Percentiles rank a stretch among this genome's conserved stretches.
phyloP scores from a whole-genome alignment of 805 yeast genomes.

The Sugiyamaella mastotermitis region DNA sequence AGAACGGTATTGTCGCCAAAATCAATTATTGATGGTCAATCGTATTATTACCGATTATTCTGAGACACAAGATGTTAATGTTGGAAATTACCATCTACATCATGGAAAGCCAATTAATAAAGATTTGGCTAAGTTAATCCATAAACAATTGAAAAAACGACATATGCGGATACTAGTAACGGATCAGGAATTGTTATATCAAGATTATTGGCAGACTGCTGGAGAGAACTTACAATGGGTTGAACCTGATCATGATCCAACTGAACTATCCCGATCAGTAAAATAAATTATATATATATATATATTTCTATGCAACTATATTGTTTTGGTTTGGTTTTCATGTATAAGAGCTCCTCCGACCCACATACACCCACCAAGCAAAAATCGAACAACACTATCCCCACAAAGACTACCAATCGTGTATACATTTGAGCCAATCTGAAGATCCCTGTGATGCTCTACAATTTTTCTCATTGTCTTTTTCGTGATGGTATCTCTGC shows the following conservation, averaged over 20 bases:
- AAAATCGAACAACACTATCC: constrained; percentile 27
- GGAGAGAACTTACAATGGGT: constrained; percentile 85
- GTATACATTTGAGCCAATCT: constrained; percentile 17
- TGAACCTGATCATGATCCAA: constrained; percentile 88
- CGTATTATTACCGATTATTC: constrained; percentile 21
- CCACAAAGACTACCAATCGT: constrained; percentile 29
- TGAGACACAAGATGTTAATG: constrained; percentile 12
- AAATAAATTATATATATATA: neutral
- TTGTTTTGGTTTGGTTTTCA: neutral
- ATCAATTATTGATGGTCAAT: constrained; percentile 18
- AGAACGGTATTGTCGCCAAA: no score
- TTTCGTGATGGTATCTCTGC: constrained; percentile 7
- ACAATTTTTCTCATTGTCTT: constrained; percentile 9
- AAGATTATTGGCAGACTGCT: constrained; percentile 80
- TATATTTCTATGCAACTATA: constrained; percentile 1
- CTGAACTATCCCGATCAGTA: constrained; percentile 38
- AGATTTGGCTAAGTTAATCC: constrained; percentile 1
- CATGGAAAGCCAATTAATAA: constrained; percentile 1
- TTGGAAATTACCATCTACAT: constrained; percentile 6
- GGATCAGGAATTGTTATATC: constrained; percentile 56
- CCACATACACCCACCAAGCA: constrained; percentile 24
- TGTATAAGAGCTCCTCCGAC: constrained; percentile 16
- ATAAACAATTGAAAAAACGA: constrained; percentile 12
- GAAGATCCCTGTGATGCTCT: constrained; percentile 5
- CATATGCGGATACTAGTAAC: constrained; percentile 30